Base-by-base conservation (phyloP, 225 moss, liverwort and hornwort species). In the Marchantia polymorpha region DNA sequence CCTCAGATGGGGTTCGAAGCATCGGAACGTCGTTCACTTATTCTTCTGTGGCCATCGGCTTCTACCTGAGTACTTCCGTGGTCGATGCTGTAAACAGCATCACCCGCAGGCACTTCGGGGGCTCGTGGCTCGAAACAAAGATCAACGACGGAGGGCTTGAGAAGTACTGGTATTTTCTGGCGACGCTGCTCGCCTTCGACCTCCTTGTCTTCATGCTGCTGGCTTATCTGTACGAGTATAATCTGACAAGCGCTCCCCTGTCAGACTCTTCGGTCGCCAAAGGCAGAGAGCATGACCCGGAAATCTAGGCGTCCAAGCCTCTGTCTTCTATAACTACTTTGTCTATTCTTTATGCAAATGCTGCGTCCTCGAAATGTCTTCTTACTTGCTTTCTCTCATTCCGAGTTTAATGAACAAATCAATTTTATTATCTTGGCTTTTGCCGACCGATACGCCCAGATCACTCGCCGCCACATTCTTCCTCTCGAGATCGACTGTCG, bases 1-100 rank as follows among this genome's bases (percentile, higher is more conserved):
- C 88, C 8, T 90, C 91, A 0, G 86, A 88, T 27, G 82, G 84
- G 69, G 87, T 91, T 83, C 84, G 89, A 50, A 91, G 86, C 83
- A 81, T 91, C 30, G 88, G 81, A 74, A 87, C 84, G 16, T 88
- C 86, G 9, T 81, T 93, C 13, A 85, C 81, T 5, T 88, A 89
- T 74, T 67, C 74, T 56, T 89, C 89, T 29, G 72, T 91, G 29
- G 80, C 68, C 10, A 29, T 80, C 15, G 83, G 75, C 1, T 5
- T 61, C 8, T 77, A 75, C 52, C 20, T 84, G 26, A 53, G 52
- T 25, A 76, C n/a, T 27, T 50, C 63, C 19, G 54, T 80, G 19
- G 49, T 69, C 11, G 60, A n/a, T 46, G 30, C 66, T 20, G 75
- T 84, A 31, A 77, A 72, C 59, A 12, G 49, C 61, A 52, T 72